Evolutionary conservation across 2,329 filamentous ascomycete genomes (phyloP), one percentile per base, ranked within the genome.

Genomic region (Colletotrichum chlorophyti): DNA sequence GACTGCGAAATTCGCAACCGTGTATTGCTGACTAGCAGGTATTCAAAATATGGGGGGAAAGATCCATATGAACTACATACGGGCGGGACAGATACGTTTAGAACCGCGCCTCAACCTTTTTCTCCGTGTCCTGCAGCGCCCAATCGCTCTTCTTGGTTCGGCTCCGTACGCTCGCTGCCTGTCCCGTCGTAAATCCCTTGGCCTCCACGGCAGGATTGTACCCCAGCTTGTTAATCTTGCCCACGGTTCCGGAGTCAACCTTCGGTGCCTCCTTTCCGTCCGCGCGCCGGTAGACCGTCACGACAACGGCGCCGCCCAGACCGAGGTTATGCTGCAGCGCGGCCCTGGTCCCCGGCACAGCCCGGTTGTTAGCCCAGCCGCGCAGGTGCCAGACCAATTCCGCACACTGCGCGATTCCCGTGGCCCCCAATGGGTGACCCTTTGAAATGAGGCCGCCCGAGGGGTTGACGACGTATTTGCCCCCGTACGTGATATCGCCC

Each of bases 381-480:
- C 94, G 86, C 66, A 98, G 81, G 70, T 98, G 94, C 94, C 94
- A 98, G 24, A 96, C 91, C 11, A 98, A 80, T 78, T 98, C 94
- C 5, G 94, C 91, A 71, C 93, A 97, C 77, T 98, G 94, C 11
- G 94, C 95, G 49, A 98, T 83, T n/a, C 95, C 94, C 0, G 92
- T 96, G 0, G 94, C 94, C 29, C 94, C 94, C 4, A 98, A 86
- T 0, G 95, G 94, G 73, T 98, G 94, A 35, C 94, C 95, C 80
- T 98, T 98, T 63, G 91, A 95, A 69, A 98, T 98, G 54, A 98
- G 84, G 1, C 95, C 95, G 38, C 94, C 95, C 0, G 91, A 96
- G 1, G 94, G 94, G 76, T 98, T 98, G 73, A 98, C 85, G 62
- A 98, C 84, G 72, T 91, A 86, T 68, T 85, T 83, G 42, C 91